Evolutionary conservation across 23 red algal genomes (phyloP).

Genomic region (Gracilariopsis chorda): DNA sequence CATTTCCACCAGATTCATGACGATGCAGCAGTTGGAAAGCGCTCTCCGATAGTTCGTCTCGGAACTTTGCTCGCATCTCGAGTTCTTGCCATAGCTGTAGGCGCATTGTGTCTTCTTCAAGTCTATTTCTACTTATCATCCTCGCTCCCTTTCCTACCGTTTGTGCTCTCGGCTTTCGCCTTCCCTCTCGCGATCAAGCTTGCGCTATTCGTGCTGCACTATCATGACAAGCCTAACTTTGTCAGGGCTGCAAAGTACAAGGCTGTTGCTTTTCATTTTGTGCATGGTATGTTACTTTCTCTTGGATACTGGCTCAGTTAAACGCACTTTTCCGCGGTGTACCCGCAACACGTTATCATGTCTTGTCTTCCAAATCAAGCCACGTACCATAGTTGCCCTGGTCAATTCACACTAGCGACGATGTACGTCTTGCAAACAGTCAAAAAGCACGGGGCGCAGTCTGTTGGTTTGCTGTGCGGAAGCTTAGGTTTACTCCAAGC

Average conservation of each 20-base stretch:
- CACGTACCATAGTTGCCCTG: too few relatives aligned
- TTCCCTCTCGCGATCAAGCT: constrained; percentile 19
- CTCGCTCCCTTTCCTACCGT: constrained; percentile 17
- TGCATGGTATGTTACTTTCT: constrained; percentile 55
- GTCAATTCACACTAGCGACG: too few relatives aligned
- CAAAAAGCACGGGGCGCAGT: too few relatives aligned
- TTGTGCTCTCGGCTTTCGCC: not conserved
- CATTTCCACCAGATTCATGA: constrained; percentile 79
- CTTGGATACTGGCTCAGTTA: too few relatives aligned
- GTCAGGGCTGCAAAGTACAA: constrained; percentile 61
- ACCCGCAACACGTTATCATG: too few relatives aligned
- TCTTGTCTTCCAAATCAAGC: too few relatives aligned
- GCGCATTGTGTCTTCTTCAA: not conserved
- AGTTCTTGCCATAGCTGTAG: not conserved
- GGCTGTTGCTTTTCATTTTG: constrained; percentile 66
- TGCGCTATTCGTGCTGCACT: constrained; percentile 23
- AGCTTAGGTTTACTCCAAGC: too few relatives aligned
- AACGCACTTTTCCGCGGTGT: too few relatives aligned
- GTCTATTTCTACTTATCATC: not conserved
- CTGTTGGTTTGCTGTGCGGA: too few relatives aligned
- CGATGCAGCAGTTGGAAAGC: constrained; percentile 62
- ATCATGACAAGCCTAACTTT: constrained; percentile 33
- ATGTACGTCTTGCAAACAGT: too few relatives aligned
- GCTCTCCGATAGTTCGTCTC: constrained; percentile 68
- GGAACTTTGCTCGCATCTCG: constrained; percentile 10